phyloP scores from a whole-genome alignment of 768 basidiomycete genomes.

The Thelephora ganbajun region DNA sequence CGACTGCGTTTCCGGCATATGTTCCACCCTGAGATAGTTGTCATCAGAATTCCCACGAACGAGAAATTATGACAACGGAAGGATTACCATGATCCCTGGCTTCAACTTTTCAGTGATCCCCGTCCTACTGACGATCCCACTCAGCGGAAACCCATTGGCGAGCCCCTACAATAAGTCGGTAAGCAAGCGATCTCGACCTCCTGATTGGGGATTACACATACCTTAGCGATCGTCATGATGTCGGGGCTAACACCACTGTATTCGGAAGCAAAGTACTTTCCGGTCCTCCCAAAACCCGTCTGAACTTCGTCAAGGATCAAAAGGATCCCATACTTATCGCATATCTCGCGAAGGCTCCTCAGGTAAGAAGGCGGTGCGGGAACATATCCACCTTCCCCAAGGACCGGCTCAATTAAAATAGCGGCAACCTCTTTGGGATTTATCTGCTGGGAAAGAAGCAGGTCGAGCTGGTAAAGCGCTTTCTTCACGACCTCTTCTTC shows the following conservation, averaged over 20 bases:
- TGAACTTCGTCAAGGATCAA: slow-evolving; percentile 84
- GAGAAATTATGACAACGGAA: not conserved
- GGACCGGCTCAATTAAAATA: slow-evolving; percentile 85
- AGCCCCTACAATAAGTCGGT: slow-evolving; percentile 36
- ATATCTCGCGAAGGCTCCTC: slow-evolving; percentile 66
- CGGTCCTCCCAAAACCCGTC: slow-evolving; percentile 81
- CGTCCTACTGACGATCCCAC: slow-evolving; percentile 68
- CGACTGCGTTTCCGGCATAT: slow-evolving; percentile 84
- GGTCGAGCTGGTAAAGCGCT: slow-evolving; percentile 69
- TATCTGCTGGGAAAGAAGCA: slow-evolving; percentile 69
- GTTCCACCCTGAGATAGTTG: slow-evolving; percentile 51
- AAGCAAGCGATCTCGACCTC: not conserved
- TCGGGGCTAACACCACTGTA: slow-evolving; percentile 81
- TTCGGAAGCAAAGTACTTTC: slow-evolving; percentile 69
- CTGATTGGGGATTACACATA: slow-evolving; percentile 11
- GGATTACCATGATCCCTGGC: slow-evolving; percentile 64
- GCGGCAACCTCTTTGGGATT: slow-evolving; percentile 81
- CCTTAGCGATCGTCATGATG: slow-evolving; percentile 83
- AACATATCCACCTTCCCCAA: slow-evolving; percentile 95
- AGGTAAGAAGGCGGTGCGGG: slow-evolving; percentile 74
- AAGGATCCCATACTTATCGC: slow-evolving; percentile 76
- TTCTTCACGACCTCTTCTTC: slow-evolving; percentile 42
- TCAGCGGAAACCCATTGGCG: slow-evolving; percentile 90
- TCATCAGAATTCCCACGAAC: not conserved
- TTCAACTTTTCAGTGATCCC: slow-evolving; percentile 68